Evolutionary conservation across 108 stramenopile genomes (phyloP).

Genomic region (Cyclotella baltica): DNA sequence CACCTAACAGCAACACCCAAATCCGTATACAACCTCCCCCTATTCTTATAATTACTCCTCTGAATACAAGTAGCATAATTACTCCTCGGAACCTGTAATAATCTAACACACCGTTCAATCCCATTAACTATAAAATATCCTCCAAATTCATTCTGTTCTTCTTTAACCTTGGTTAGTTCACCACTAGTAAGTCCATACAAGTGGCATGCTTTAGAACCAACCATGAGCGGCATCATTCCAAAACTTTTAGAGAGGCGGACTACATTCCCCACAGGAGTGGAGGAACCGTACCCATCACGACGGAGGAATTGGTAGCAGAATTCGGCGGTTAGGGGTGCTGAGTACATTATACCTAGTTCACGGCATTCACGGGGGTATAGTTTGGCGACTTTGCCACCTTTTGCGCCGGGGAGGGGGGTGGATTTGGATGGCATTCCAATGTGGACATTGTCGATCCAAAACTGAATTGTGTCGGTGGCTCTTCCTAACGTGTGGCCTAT

Average conservation of each 20-base stretch:
- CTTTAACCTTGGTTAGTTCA: constrained; percentile 62
- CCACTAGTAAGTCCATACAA: constrained; percentile 58
- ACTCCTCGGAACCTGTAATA: constrained; percentile 93
- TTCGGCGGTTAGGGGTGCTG: constrained; percentile 73
- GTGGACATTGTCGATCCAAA: constrained; percentile 81
- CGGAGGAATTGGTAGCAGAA: constrained; percentile 73
- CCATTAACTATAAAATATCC: constrained; percentile 98
- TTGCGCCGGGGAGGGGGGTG: constrained; percentile 10
- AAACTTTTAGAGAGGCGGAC: constrained; percentile 62
- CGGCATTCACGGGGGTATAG: constrained; percentile 86
- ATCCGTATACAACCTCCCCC: constrained; percentile 87
- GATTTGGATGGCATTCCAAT: constrained; percentile 66
- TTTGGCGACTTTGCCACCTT: constrained; percentile 24
- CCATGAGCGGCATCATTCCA: constrained; percentile 97
- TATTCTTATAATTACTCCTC: constrained; percentile 92
- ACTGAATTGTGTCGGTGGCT: constrained; percentile 52
- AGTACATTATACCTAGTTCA: constrained; percentile 78
- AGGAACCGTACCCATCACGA: constrained; percentile 64
- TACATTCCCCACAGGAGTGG: constrained; percentile 37
- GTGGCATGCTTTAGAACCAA: constrained; percentile 82
- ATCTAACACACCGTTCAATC: constrained; percentile 94
- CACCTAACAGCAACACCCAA: constrained; percentile 88
- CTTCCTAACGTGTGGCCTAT: constrained; percentile 32
- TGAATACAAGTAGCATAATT: constrained; percentile 94
- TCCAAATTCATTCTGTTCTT: constrained; percentile 94